Evolutionary conservation across 2,329 filamentous ascomycete species (phyloP).

Genomic region (Penicillium sp.): DNA sequence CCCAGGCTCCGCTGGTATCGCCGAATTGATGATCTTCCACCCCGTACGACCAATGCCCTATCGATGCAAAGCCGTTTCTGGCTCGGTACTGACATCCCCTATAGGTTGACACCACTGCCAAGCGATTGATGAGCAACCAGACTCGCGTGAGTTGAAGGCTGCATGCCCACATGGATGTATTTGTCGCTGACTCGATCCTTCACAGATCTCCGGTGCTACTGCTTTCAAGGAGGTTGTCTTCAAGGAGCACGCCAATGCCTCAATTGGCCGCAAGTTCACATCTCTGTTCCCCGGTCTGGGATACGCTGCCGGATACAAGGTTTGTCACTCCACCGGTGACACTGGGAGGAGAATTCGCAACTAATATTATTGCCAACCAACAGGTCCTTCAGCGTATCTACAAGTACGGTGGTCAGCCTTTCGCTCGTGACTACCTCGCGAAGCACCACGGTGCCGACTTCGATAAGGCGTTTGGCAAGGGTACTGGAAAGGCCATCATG

Average conservation of each 20-base stretch:
- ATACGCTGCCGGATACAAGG: conserved; percentile 97
- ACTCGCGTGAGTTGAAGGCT: conserved; percentile 58
- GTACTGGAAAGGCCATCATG: conserved; percentile 97
- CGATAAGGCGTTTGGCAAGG: conserved; percentile 88
- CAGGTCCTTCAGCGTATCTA: conserved; percentile 91
- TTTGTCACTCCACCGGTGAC: conserved; percentile 34
- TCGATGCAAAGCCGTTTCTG: neutral
- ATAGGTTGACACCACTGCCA: conserved; percentile 95
- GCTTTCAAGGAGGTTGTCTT: conserved; percentile 92
- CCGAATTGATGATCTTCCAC: conserved; percentile 90
- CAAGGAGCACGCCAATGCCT: conserved; percentile 77
- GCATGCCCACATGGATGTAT: neutral
- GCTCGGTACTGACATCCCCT: conserved; percentile 22
- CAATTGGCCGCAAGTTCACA: conserved; percentile 76
- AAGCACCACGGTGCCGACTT: conserved; percentile 80
- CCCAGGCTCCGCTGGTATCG: conserved; percentile 85
- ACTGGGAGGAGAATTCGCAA: neutral
- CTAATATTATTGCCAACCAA: conserved; percentile 14
- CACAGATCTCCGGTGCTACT: conserved; percentile 57
- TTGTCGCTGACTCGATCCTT: conserved; percentile 5
- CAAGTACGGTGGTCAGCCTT: conserved; percentile 97
- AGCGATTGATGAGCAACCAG: conserved; percentile 99
- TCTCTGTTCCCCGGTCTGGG: conserved; percentile 96
- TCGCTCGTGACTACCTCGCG: conserved; percentile 85
- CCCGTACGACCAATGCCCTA: conserved; percentile 59